Evolutionary conservation across 371 early-diverging fungal species (phyloP).

Genomic region (Batkoa obscura): DNA sequence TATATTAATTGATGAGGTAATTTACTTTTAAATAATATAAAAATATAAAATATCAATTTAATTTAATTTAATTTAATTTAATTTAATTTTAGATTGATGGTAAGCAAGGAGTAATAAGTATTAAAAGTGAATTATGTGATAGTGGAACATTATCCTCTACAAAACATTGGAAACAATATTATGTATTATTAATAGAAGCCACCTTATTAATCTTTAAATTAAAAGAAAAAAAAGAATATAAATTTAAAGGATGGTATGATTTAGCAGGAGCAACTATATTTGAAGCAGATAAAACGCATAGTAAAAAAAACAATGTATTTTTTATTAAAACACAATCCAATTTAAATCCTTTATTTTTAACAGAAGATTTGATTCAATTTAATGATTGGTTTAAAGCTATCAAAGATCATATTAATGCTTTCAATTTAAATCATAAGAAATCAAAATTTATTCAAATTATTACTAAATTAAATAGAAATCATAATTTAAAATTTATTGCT

Average conservation of each 20-base stretch:
- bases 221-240: not conserved
- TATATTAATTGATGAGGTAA: no score
- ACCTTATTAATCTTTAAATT: not conserved
- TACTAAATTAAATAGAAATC: no score
- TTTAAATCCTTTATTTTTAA: not conserved
- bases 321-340: not conserved
- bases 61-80: no score
- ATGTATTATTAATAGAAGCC: not conserved
- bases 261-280: not conserved
- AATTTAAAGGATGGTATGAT: constrained; percentile 5
- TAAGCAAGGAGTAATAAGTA: not conserved
- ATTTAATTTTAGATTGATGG: no score
- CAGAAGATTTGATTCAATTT: not conserved
- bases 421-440: no score
- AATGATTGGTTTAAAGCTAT: not conserved
- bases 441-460: no score
- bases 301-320: constrained; percentile 5
- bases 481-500: no score
- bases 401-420: not conserved
- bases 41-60: no score
- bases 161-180: constrained; percentile 5
- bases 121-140: not conserved
- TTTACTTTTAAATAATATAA: no score
- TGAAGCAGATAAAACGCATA: not conserved
- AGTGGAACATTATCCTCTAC: constrained; percentile 3